phyloP scores from a whole-genome alignment of 108 stramenopile genomes.

The Cyclostephanos tholiformis region DNA sequence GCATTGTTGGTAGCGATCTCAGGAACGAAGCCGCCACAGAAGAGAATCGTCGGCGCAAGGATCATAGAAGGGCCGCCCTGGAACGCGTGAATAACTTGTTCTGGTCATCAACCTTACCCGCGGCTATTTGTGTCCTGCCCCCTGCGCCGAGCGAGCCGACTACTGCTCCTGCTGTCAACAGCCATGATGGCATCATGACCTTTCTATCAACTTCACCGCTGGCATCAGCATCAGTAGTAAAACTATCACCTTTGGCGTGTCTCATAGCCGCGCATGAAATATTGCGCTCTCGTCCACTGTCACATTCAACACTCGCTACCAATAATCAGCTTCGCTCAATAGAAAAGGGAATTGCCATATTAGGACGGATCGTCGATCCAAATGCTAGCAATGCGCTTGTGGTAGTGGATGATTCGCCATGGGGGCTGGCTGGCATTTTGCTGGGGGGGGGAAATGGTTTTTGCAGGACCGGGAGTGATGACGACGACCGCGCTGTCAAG shows the following conservation, averaged over 20 bases:
- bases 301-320: slow-evolving; percentile 13
- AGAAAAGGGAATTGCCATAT: slow-evolving; percentile 34
- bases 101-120: slow-evolving; percentile 43
- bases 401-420: slow-evolving; percentile 24
- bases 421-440: slow-evolving; percentile 7
- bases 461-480: background rate
- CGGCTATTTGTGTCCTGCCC: slow-evolving; percentile 35
- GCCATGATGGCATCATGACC: background rate
- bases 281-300: slow-evolving; percentile 22
- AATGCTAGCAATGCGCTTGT: slow-evolving; percentile 37
- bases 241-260: slow-evolving; percentile 43
- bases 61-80: slow-evolving; percentile 27
- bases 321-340: slow-evolving; percentile 8
- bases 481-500: background rate
- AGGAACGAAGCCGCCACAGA: slow-evolving; percentile 5
- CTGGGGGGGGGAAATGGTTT: background rate
- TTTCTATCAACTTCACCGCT: background rate
- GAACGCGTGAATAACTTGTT: slow-evolving; percentile 40
- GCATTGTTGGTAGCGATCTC: slow-evolving; percentile 1
- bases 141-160: background rate
- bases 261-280: slow-evolving; percentile 48
- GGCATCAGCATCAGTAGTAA: background rate
- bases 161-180: slow-evolving; percentile 3
- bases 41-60: slow-evolving; percentile 37
- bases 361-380: slow-evolving; percentile 44